phyloP scores from a whole-genome alignment of 345 rosid genomes.

The Camelina neglecta region DNA sequence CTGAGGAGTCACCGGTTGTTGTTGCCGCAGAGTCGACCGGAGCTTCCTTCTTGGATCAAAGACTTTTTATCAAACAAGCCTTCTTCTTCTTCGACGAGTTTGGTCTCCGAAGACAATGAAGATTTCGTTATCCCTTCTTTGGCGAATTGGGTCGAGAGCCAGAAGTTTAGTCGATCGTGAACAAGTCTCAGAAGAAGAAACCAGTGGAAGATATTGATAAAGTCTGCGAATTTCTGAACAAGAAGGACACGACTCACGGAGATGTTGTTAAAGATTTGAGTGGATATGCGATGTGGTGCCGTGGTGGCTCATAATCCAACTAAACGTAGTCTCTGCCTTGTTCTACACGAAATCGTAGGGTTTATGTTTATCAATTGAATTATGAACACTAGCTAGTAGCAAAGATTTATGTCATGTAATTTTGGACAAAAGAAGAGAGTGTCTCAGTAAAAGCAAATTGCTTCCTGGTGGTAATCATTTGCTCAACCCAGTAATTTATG shows the following conservation, averaged over 20 bases:
- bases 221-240: constrained; percentile 56
- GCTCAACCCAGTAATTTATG: too few relatives aligned
- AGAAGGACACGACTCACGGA: constrained; percentile 43
- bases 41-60: constrained; percentile 73
- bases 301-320: too few relatives aligned
- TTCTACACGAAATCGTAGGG: too few relatives aligned
- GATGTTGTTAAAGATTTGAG: constrained; percentile 51
- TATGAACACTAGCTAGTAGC: too few relatives aligned
- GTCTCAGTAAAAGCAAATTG: too few relatives aligned
- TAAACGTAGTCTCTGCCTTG: too few relatives aligned
- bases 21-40: constrained; percentile 58
- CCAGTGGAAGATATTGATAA: constrained; percentile 51
- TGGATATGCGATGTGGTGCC: constrained; percentile 40
- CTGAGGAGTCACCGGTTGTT: constrained; percentile 35
- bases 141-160: constrained; percentile 63
- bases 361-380: too few relatives aligned
- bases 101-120: constrained; percentile 43
- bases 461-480: too few relatives aligned
- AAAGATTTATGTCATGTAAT: too few relatives aligned
- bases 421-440: too few relatives aligned
- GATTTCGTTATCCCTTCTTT: constrained; percentile 80
- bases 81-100: constrained; percentile 4
- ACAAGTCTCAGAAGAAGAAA: constrained; percentile 34
- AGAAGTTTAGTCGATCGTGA: constrained; percentile 27
- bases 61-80: constrained; percentile 41